Conservation (phyloP, 73 alveolate species). For the Paramecium sonneborni region DNA sequence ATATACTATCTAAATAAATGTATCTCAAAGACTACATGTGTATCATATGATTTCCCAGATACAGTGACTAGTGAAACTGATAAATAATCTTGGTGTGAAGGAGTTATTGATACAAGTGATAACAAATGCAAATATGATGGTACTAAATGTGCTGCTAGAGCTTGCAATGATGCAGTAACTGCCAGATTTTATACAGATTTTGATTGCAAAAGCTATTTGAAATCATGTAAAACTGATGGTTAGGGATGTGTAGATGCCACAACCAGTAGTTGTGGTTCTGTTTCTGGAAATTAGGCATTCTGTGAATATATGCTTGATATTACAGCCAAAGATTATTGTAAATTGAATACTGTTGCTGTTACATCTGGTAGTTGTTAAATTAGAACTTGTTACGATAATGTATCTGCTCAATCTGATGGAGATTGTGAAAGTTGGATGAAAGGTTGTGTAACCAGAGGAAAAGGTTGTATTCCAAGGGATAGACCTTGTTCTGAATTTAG, state of each 20-base stretch:
- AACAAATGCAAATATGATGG: neutral
- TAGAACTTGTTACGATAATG: constrained; percentile 12
- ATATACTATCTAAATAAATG: neutral
- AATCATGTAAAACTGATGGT: constrained; percentile 2
- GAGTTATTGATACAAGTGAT: neutral
- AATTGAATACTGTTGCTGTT: neutral
- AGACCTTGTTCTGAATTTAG: neutral
- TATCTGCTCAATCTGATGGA: neutral
- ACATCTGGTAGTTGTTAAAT: neutral
- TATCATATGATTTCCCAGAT: neutral
- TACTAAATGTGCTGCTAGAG: neutral
- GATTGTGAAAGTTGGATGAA: neutral
- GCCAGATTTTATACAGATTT: neutral
- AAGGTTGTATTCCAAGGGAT: constrained; percentile 5
- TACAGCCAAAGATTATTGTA: neutral
- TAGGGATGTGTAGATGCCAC: neutral
- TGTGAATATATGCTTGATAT: neutral
- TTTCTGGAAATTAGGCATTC: neutral
- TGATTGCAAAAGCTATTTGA: constrained; percentile 12
- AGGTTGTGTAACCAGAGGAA: constrained; percentile 25
- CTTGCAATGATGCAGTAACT: neutral
- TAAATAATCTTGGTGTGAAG: neutral
- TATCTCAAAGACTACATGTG: neutral
- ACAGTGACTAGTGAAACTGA: neutral
- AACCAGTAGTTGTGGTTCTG: neutral